Conservation (phyloP, 2,329 filamentous ascomycete genomes). For the Colletotrichum sp. region DNA sequence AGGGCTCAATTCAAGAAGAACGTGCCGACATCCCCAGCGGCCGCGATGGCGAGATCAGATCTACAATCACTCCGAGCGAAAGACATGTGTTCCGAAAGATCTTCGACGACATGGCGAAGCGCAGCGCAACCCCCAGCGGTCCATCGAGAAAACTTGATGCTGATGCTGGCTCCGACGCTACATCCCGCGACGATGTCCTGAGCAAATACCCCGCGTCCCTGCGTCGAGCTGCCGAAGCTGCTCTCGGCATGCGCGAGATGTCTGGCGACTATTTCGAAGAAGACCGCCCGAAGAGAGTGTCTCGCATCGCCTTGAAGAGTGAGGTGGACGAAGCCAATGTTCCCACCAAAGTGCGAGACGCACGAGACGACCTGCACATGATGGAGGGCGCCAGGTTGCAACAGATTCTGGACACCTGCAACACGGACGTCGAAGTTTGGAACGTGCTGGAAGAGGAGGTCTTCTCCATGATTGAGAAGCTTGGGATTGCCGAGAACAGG, state of each 20-base stretch:
- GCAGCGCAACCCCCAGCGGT: neutral
- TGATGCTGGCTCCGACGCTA: slow-evolving; percentile 27
- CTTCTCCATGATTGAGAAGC: slow-evolving; percentile 61
- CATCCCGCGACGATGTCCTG: slow-evolving; percentile 40
- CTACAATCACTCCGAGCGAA: slow-evolving; percentile 65
- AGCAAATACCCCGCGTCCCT: slow-evolving; percentile 42
- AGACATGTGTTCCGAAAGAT: slow-evolving; percentile 65
- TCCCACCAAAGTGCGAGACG: neutral
- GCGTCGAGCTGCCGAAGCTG: slow-evolving; percentile 42
- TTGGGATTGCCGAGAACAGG: slow-evolving; percentile 53
- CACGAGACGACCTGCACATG: slow-evolving; percentile 28
- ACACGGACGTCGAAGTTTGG: slow-evolving; percentile 71
- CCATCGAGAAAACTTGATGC: neutral
- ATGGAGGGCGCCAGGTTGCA: slow-evolving; percentile 60
- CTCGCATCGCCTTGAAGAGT: neutral
- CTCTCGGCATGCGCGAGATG: slow-evolving; percentile 42
- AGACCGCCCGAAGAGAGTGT: neutral
- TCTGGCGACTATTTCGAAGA: neutral
- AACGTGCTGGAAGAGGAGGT: slow-evolving; percentile 69
- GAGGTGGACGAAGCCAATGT: neutral
- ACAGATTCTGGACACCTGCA: slow-evolving; percentile 55
- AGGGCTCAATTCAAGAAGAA: slow-evolving; percentile 29
- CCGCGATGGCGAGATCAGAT: slow-evolving; percentile 27
- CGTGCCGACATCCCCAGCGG: slow-evolving; percentile 25
- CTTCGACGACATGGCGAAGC: slow-evolving; percentile 43